Base-by-base conservation (phyloP, 2,329 filamentous ascomycete species). In the Blastomyces parvus region DNA sequence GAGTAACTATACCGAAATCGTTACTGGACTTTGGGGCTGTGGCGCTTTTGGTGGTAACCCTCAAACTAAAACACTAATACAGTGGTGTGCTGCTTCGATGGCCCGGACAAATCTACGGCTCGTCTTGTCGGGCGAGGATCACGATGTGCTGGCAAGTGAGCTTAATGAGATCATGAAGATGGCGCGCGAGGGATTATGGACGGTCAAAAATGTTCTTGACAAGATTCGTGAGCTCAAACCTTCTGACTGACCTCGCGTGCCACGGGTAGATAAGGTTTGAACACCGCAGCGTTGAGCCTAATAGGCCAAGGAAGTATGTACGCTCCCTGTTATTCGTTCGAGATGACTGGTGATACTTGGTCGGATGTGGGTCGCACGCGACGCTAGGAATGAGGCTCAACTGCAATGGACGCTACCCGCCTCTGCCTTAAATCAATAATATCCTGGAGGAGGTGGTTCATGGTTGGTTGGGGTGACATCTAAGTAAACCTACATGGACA, bases 21-120 rank as follows among this genome's bases (percentile, higher is more conserved):
- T 63, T 40, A 67, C 62, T 27, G 58, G 66, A 7, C 59, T 64
- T 48, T 66, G 66, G 65, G 64, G 64, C 1, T 67, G 66, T 58
- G 60, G 63, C 17, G 55, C 61, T 17, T 64, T 66, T 25, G 60
- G 66, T 44, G 66, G 66, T 33, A 64, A 65, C 50, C 59, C 53
- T 27, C 36, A 65, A 27, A 57, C 52, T 38, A 64, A 66, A 59
- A 38, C 62, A 7, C 30, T 64, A n/a, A 59, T 68, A 46, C 61
- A 65, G 30, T 67, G 63, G 63, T 62, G 60, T 48, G 65, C 61
- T 27, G 65, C 66, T 17, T 67, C 61, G 19, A 62, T 66, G 56
- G 65, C 61, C 9, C 55, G 56, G 14, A 63, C 63, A 30, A 55
- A 25, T 22, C 52, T 67, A 44, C 27, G 36, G 17, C 62, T 67